Base-by-base conservation (phyloP, 768 basidiomycete species). In the Hydnomerulius pinastri region DNA sequence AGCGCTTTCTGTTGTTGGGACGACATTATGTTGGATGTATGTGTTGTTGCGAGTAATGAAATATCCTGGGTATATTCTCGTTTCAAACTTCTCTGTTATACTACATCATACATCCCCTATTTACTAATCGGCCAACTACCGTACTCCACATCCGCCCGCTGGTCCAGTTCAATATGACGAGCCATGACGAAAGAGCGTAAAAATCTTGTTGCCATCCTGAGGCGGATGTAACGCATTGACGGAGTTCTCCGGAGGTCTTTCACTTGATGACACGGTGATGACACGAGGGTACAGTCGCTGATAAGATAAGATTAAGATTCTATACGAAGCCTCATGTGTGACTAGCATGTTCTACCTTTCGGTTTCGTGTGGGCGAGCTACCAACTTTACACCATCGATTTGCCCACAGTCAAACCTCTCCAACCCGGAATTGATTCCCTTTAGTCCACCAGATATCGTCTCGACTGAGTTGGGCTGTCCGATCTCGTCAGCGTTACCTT, bases 301-400 rank as follows among this genome's bases (percentile, higher is more conserved):
- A 57, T 53, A 51, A 50, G 39, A 52, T 42, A 51, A 53, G 50
- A 49, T 39, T 50, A 56, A 62, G 60, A 60, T 53, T 51, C 65
- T 67, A 67, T 60, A 23, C 50, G 36, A 57, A 36, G 63, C 27
- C 54, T 28, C 42, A 39, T 52, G 50, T 48, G 21, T 56, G 45
- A 51, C 63, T 47, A 60, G 57, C 39, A 35, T 41, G 20, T 56
- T 60, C 65, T 66, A 66, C 65, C 65, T 65, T 67, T 69, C 65
- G 8, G 73, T 77, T 42, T 78, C 77, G 58, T 73, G 71, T 7
- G 77, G 78, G 41, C 57, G 68, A 48, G 63, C 68, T 43, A 79
- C 67, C 30, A 80, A 57, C 58, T 79, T 80, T 21, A 70, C 59
- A 4, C 74, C 76, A 39, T 75, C 77, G 15, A 79, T 71, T 53